These are phyloP conservation scores for Mycena vulgaris DNA, from an alignment of 768 basidiomycete species.

Conservation along the genomic window DNA sequence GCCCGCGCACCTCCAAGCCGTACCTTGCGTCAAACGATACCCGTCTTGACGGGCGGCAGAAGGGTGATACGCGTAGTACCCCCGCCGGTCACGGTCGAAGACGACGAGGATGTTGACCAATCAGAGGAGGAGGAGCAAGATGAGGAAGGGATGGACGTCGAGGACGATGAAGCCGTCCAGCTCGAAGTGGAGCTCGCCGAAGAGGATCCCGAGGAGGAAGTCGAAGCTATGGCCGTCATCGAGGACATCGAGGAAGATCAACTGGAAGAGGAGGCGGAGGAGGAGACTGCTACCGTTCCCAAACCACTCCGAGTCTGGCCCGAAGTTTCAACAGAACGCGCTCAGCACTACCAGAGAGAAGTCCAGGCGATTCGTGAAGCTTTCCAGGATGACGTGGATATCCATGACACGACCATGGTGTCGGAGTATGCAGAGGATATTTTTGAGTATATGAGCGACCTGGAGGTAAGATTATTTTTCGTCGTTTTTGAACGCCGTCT, in stretches of 20 bases:
- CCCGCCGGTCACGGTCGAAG: slow-evolving; percentile 58
- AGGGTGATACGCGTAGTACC: slow-evolving; percentile 62
- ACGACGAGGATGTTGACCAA: slow-evolving; percentile 53
- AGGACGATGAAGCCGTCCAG: slow-evolving; percentile 63
- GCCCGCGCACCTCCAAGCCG: slow-evolving; percentile 50
- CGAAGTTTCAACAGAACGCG: slow-evolving; percentile 76
- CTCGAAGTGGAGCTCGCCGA: slow-evolving; percentile 57
- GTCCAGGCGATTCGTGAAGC: slow-evolving; percentile 81
- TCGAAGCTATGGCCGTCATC: slow-evolving; percentile 75
- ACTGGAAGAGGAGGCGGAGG: slow-evolving; percentile 40
- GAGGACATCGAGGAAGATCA: slow-evolving; percentile 62
- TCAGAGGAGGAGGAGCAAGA: slow-evolving; percentile 60
- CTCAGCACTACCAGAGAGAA: slow-evolving; percentile 70
- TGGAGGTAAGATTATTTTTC: slow-evolving; percentile 75
- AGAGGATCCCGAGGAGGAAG: slow-evolving; percentile 66
- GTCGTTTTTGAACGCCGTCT: slow-evolving; percentile 22
- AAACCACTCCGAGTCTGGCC: slow-evolving; percentile 78
- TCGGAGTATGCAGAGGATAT: slow-evolving; percentile 99
- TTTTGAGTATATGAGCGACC: slow-evolving; percentile 94
- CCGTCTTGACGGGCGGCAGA: slow-evolving; percentile 46
- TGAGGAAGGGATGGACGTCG: slow-evolving; percentile 65
- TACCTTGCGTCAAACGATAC: slow-evolving; percentile 36
- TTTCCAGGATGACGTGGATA: slow-evolving; percentile 77
- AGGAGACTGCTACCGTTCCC: slow-evolving; percentile 48
- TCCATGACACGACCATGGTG: slow-evolving; percentile 94